Percentiles rank a stretch among this genome's conserved stretches.
Conservation (phyloP, 208 protist species). For the Acanthamoeba culbertsoni region DNA sequence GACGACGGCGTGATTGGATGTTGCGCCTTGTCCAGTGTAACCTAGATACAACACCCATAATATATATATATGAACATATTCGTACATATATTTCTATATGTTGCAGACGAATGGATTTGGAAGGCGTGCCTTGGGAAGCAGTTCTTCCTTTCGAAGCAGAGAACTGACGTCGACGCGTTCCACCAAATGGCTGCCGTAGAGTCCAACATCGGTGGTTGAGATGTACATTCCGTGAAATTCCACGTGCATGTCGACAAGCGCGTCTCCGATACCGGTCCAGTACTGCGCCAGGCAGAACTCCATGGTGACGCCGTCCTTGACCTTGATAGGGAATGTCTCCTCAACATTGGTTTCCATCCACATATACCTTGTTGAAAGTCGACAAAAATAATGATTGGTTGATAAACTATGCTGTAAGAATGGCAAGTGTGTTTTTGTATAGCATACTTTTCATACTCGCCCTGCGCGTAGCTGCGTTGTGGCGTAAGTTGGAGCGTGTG, state of each 20-base stretch:
- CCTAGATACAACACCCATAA: background rate
- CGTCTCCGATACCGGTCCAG: slow-evolving; percentile 11
- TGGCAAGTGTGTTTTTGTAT: background rate
- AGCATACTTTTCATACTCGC: background rate
- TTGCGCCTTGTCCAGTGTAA: background rate
- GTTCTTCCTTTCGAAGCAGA: slow-evolving; percentile 21
- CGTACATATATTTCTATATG: too few relatives aligned
- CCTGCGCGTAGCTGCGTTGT: background rate
- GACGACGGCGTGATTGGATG: background rate
- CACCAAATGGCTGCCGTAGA: slow-evolving; percentile 39
- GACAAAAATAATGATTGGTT: background rate
- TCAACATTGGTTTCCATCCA: background rate
- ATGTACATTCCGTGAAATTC: slow-evolving; percentile 24
- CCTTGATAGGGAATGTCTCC: slow-evolving; percentile 4
- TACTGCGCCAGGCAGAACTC: slow-evolving; percentile 54
- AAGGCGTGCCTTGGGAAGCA: background rate
- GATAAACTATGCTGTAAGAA: background rate
- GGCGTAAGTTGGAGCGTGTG: slow-evolving; percentile 50
- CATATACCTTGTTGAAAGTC: background rate
- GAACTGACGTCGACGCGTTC: slow-evolving; percentile 24
- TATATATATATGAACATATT: too few relatives aligned
- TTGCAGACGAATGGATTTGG: too few relatives aligned
- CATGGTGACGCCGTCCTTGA: background rate
- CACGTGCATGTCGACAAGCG: slow-evolving; percentile 21
- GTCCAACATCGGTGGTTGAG: background rate